A percentile compares a stretch with the other conserved stretches of the same genome.
These are phyloP conservation scores for Aegle marmelos DNA, from an alignment of 345 rosid species.

Conservation along the genomic window DNA sequence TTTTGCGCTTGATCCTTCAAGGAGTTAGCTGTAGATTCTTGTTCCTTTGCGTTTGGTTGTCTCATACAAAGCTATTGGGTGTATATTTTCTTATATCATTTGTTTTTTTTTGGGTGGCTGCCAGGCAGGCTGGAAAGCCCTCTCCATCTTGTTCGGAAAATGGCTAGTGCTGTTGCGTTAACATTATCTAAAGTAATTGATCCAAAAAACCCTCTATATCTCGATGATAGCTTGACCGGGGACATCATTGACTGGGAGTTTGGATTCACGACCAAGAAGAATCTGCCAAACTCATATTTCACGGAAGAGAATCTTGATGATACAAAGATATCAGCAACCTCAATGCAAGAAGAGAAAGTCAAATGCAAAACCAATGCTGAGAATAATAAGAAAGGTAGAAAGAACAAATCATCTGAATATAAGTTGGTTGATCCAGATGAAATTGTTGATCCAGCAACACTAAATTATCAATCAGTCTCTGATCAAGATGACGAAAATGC, in stretches of 20 bases:
- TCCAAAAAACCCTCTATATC: conserved; percentile 84
- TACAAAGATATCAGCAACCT: conserved; percentile 26
- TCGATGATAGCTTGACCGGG: conserved; percentile 69
- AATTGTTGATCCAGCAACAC: conserved; percentile 71
- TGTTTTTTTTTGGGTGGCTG: conserved; percentile 23
- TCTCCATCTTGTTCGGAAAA: conserved; percentile 66
- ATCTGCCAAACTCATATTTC: conserved; percentile 23
- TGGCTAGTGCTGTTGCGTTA: conserved; percentile 86
- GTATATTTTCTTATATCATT: conserved; percentile 16
- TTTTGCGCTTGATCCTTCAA: conserved; percentile 82
- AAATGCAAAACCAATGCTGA: conserved; percentile 20
- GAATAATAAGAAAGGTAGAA: conserved; percentile 31
- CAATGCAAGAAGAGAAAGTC: conserved; percentile 31
- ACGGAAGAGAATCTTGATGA: conserved; percentile 27
- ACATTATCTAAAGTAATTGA: conserved; percentile 82
- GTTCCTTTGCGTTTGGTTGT: conserved; percentile 18
- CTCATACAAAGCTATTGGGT: conserved; percentile 18
- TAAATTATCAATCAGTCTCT: conserved; percentile 55
- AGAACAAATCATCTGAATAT: conserved; percentile 40
- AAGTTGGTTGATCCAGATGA: conserved; percentile 81
- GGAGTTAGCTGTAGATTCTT: conserved; percentile 83
- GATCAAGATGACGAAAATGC: conserved; percentile 56
- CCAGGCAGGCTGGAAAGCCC: conserved; percentile 95
- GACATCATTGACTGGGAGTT: conserved; percentile 86
- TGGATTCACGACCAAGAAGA: conserved; percentile 47